Evolutionary conservation across 2,329 filamentous ascomycete genomes (phyloP).

Genomic region (Beauveria rudraprayagi): DNA sequence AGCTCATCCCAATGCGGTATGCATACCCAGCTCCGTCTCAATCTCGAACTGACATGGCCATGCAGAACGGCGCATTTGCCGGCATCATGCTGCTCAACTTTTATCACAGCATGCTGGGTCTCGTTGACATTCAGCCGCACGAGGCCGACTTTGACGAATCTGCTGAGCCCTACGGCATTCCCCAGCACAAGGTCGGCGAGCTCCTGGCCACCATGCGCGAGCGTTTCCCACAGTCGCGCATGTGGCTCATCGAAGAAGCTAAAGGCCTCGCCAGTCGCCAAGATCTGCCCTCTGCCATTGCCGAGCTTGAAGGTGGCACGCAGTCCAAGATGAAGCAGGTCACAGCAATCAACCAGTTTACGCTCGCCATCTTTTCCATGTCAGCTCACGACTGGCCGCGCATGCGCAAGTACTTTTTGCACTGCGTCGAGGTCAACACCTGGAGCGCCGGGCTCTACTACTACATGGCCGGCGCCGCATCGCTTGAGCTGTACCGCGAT

Average conservation of each 20-base stretch:
- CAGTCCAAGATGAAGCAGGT: constrained; percentile 80
- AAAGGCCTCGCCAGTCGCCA: constrained; percentile 62
- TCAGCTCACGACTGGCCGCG: constrained; percentile 68
- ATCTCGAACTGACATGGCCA: not conserved
- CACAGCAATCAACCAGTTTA: constrained; percentile 76
- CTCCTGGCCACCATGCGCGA: constrained; percentile 67
- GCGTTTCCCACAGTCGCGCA: constrained; percentile 70
- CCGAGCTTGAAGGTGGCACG: constrained; percentile 50
- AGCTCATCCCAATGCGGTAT: constrained; percentile 66
- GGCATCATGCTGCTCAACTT: constrained; percentile 74
- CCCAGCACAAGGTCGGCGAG: constrained; percentile 54
- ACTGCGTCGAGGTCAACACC: constrained; percentile 72
- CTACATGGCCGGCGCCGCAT: constrained; percentile 72
- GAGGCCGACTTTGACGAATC: constrained; percentile 43
- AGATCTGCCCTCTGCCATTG: constrained; percentile 58
- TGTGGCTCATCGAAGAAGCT: constrained; percentile 87
- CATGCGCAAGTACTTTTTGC: constrained; percentile 66
- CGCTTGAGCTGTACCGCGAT: constrained; percentile 74
- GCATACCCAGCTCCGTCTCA: not conserved
- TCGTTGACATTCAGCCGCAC: constrained; percentile 77
- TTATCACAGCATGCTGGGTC: constrained; percentile 79
- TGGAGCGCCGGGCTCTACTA: constrained; percentile 90
- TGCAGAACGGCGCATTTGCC: constrained; percentile 75
- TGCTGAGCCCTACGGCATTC: constrained; percentile 61
- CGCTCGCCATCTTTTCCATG: constrained; percentile 70